A percentile compares a stretch with the other conserved stretches of the same genome.
These are phyloP conservation scores for Falciphora oryzae DNA, from an alignment of 2,329 filamentous ascomycete genomes.

Conservation along the genomic window DNA sequence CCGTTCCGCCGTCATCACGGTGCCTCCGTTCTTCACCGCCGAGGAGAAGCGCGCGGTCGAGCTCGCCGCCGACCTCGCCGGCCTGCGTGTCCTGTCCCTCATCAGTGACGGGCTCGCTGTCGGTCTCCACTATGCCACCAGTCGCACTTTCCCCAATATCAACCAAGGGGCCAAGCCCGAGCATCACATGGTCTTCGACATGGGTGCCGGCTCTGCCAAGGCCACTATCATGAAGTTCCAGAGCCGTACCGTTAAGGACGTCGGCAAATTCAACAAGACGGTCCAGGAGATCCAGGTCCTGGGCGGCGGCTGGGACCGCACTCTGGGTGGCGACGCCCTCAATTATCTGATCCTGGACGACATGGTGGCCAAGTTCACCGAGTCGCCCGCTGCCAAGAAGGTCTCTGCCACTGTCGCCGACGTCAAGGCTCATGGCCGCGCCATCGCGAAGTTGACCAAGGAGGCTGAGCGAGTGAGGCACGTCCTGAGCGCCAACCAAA, in stretches of 20 bases:
- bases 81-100: constrained; percentile 76
- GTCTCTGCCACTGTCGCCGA: constrained; percentile 54
- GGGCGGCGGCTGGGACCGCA: constrained; percentile 81
- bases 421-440: constrained; percentile 71
- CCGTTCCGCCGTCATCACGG: constrained; percentile 78
- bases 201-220: constrained; percentile 93
- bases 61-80: constrained; percentile 79
- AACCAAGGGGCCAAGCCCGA: constrained; percentile 82
- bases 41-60: constrained; percentile 86
- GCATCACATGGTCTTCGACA: constrained; percentile 90
- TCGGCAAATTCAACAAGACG: constrained; percentile 93
- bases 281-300: constrained; percentile 90
- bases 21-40: constrained; percentile 83
- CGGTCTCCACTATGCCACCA: constrained; percentile 91
- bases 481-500: constrained; percentile 86
- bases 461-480: constrained; percentile 84
- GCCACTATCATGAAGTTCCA: constrained; percentile 89
- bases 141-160: constrained; percentile 79
- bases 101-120: constrained; percentile 89
- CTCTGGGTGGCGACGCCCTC: constrained; percentile 81
- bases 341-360: constrained; percentile 86
- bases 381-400: constrained; percentile 62
- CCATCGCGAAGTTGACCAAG: constrained; percentile 86
- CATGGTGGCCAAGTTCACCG: constrained; percentile 75
- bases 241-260: constrained; percentile 80